Evolutionary conservation across 495 filamentous ascomycete species (phyloP).

Genomic region (Penicillium manginii): DNA sequence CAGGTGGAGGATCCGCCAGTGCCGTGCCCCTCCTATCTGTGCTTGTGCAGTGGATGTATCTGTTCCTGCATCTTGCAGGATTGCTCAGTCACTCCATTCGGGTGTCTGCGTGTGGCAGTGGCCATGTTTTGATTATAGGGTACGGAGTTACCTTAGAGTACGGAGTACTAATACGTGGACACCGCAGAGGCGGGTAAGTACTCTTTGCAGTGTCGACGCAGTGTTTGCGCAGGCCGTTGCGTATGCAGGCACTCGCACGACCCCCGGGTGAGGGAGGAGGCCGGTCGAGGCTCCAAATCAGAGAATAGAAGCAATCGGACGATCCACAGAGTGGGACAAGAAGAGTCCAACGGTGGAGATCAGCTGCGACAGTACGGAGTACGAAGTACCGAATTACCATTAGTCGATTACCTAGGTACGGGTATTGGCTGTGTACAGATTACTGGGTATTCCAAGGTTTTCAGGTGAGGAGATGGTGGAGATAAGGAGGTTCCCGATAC

Average conservation of each 20-base stretch:
- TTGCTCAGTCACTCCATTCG: too few relatives aligned
- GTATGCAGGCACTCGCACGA: conserved; percentile 8
- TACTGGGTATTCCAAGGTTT: too few relatives aligned
- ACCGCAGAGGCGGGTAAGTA: neutral
- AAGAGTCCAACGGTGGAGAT: conserved; percentile 28
- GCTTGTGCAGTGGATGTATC: conserved; percentile 29
- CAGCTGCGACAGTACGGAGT: conserved; percentile 7
- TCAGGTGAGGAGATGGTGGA: too few relatives aligned
- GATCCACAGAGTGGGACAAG: conserved; percentile 31
- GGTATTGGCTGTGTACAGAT: conserved; percentile 1
- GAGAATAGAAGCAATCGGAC: conserved; percentile 22
- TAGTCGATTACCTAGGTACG: conserved; percentile 12
- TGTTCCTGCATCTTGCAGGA: conserved; percentile 24
- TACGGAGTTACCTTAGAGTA: too few relatives aligned
- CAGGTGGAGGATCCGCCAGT: neutral
- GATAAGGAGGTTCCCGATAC: too few relatives aligned
- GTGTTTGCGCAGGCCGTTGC: conserved; percentile 19
- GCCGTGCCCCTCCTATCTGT: conserved; percentile 1
- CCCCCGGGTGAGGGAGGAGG: conserved; percentile 9
- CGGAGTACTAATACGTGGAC: neutral
- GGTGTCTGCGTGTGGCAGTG: too few relatives aligned
- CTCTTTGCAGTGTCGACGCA: neutral
- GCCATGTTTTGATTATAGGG: too few relatives aligned
- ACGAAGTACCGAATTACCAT: conserved; percentile 13
- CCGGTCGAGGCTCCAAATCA: conserved; percentile 26